Evolutionary conservation across 345 rosid species (phyloP).

Genomic region (Turnera subulata): DNA sequence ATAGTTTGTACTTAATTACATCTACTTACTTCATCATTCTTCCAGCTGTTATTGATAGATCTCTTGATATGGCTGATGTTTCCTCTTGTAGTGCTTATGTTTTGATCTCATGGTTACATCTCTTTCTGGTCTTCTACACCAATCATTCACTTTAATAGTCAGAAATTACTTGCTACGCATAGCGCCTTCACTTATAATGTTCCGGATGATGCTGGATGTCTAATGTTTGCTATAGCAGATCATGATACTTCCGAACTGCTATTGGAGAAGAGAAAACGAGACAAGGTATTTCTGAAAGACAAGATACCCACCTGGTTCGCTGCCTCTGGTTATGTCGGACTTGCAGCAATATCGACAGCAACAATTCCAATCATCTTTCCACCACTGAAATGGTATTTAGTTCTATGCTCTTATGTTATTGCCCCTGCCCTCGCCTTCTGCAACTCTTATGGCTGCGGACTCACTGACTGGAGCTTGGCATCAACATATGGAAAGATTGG

Average conservation of each 20-base stretch:
- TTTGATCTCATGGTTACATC: no score
- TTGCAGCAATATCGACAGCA: slow-evolving; percentile 87
- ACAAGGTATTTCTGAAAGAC: slow-evolving; percentile 69
- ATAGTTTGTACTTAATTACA: no score
- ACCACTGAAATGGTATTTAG: slow-evolving; percentile 84
- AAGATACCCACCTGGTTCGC: slow-evolving; percentile 73
- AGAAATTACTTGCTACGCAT: no score
- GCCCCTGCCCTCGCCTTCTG: slow-evolving; percentile 96
- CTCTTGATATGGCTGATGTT: slow-evolving; percentile 1
- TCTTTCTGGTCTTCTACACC: no score
- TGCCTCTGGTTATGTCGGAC: slow-evolving; percentile 73
- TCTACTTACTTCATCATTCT: no score
- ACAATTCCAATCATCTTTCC: slow-evolving; percentile 69
- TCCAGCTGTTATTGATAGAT: neutral
- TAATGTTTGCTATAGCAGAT: slow-evolving; percentile 30
- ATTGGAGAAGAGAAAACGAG: slow-evolving; percentile 57
- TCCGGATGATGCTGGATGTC: no score
- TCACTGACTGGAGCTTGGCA: slow-evolving; percentile 78
- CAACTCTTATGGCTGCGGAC: slow-evolving; percentile 85
- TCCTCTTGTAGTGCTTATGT: no score
- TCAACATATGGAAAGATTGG: slow-evolving; percentile 92
- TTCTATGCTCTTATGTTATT: slow-evolving; percentile 66
- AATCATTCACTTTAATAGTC: no score
- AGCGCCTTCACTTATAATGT: no score
- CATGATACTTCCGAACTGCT: slow-evolving; percentile 44